Conservation (phyloP, 176 grass and related monocot genomes). For the Carex cristatella region DNA sequence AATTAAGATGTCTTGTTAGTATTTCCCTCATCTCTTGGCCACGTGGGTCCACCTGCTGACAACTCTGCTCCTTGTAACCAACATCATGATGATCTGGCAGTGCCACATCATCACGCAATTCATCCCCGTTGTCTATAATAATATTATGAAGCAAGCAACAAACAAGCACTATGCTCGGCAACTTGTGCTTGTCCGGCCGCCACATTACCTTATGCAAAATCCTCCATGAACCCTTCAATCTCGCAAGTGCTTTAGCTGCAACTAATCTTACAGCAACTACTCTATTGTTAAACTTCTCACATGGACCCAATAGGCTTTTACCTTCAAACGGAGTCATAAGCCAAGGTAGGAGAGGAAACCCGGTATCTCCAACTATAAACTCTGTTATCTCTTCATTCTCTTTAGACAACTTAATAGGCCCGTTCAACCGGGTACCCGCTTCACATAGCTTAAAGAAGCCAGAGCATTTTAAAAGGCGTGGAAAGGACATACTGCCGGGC, state of each 20-base stretch:
- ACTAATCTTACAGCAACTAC: conserved; percentile 50
- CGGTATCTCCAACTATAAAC: conserved; percentile 66
- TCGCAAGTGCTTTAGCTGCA: conserved; percentile 52
- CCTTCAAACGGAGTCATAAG: conserved; percentile 78
- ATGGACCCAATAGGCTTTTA: conserved; percentile 39
- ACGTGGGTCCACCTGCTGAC: conserved; percentile 46
- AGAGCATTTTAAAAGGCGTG: conserved; percentile 71
- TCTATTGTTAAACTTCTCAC: conserved; percentile 42
- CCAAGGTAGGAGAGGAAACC: conserved; percentile 76
- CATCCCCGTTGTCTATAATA: conserved; percentile 73
- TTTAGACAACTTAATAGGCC: conserved; percentile 39
- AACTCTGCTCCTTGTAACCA: conserved; percentile 61
- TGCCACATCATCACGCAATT: conserved; percentile 46
- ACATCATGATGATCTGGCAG: conserved; percentile 69
- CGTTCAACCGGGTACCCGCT: conserved; percentile 50
- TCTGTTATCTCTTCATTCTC: conserved; percentile 67
- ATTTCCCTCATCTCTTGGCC: conserved; percentile 70
- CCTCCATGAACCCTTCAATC: conserved; percentile 91
- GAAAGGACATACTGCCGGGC: conserved; percentile 79
- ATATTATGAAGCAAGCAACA: conserved; percentile 98
- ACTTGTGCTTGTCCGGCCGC: conserved; percentile 91
- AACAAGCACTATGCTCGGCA: conserved; percentile 95
- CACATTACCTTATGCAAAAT: conserved; percentile 99
- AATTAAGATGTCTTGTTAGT: conserved; percentile 52
- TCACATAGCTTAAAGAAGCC: conserved; percentile 75